phyloP scores from a whole-genome alignment of 2,329 filamentous ascomycete species.

The Cercospora sojina region DNA sequence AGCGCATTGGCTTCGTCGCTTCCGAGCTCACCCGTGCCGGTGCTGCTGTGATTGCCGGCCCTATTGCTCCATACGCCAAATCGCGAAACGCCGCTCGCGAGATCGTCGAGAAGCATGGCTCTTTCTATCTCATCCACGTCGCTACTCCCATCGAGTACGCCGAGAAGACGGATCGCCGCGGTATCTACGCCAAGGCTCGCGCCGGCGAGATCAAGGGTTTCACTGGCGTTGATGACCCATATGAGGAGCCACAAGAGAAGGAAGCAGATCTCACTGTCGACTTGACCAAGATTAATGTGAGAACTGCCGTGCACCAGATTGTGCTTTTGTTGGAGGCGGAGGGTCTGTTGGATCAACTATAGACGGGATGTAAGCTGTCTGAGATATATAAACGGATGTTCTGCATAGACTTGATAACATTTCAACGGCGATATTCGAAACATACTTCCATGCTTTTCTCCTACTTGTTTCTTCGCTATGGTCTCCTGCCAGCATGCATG shows the following conservation, averaged over 20 bases:
- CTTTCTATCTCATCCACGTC: conserved; percentile 94
- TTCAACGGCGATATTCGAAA: neutral
- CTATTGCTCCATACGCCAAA: conserved; percentile 88
- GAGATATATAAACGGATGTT: neutral
- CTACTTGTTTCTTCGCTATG: neutral
- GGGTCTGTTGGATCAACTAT: conserved; percentile 74
- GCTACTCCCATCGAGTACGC: conserved; percentile 87
- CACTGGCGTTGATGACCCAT: conserved; percentile 96
- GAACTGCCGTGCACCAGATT: conserved; percentile 96
- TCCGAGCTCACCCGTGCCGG: conserved; percentile 90
- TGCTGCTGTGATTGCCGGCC: conserved; percentile 91
- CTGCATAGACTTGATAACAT: neutral
- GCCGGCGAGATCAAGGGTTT: conserved; percentile 94
- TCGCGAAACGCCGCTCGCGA: conserved; percentile 76
- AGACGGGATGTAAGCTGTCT: conserved; percentile 4
- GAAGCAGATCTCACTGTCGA: conserved; percentile 86
- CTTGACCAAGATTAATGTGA: conserved; percentile 78
- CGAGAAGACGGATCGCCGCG: conserved; percentile 92
- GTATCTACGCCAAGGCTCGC: conserved; percentile 81
- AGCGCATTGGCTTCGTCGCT: conserved; percentile 93
- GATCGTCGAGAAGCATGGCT: conserved; percentile 80
- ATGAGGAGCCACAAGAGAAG: conserved; percentile 77
- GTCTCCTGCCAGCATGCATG: neutral
- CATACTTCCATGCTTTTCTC: neutral
- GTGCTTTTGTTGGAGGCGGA: conserved; percentile 85